Percentiles rank a stretch among this genome's conserved stretches.
phyloP scores from a whole-genome alignment of 2,329 filamentous ascomycete species.

The Fusarium equiseti region DNA sequence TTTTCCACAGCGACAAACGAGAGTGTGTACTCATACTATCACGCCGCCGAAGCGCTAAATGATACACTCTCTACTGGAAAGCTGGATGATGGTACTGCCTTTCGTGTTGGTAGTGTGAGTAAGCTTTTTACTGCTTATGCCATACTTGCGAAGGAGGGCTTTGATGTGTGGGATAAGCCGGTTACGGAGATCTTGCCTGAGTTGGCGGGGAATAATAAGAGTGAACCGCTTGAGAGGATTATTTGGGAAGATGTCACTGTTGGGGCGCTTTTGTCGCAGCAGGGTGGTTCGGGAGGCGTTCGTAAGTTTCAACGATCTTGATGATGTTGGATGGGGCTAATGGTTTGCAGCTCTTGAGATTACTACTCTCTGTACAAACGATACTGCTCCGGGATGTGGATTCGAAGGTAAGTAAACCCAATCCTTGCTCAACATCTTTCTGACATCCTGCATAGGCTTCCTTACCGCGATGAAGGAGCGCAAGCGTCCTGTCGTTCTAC shows the following conservation, averaged over 20 bases:
- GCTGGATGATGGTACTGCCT: slow-evolving; percentile 32
- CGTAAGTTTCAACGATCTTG: neutral
- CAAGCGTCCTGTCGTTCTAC: slow-evolving; percentile 20
- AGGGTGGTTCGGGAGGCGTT: slow-evolving; percentile 37
- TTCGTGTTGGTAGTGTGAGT: slow-evolving; percentile 30
- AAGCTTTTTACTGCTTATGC: slow-evolving; percentile 38
- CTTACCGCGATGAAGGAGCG: slow-evolving; percentile 22
- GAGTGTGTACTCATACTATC: slow-evolving; percentile 43
- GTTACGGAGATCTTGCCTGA: slow-evolving; percentile 37
- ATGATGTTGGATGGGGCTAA: accelerated
- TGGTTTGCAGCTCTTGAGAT: neutral
- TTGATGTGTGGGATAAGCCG: slow-evolving; percentile 32
- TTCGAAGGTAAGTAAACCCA: neutral
- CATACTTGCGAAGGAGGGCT: slow-evolving; percentile 28
- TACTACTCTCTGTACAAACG: neutral
- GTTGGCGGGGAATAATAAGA: slow-evolving; percentile 20
- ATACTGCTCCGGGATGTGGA: neutral
- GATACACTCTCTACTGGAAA: slow-evolving; percentile 28
- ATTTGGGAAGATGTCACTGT: slow-evolving; percentile 40
- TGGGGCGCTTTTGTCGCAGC: slow-evolving; percentile 34
- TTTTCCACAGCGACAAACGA: slow-evolving; percentile 44
- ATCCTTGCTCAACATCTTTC: accelerated
- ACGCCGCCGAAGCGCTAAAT: slow-evolving; percentile 32
- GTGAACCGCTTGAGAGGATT: slow-evolving; percentile 7
- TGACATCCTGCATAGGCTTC: neutral